Evolutionary conservation across 1,284 basidiomycete species (phyloP).

Genomic region (Cronartium quercuum): DNA sequence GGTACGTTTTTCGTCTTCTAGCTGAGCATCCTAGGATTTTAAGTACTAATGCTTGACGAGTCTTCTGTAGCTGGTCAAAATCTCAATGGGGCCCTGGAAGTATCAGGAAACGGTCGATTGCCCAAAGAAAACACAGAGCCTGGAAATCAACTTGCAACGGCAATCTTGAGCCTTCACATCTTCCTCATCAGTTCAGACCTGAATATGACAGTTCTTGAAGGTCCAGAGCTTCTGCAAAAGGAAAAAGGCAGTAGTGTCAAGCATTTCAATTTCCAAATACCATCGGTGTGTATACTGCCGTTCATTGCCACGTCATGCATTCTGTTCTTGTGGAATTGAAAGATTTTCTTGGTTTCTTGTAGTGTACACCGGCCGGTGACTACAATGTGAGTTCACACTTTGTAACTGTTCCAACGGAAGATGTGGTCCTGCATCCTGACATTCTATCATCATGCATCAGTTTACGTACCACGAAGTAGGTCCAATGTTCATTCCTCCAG

Average conservation of each 20-base stretch:
- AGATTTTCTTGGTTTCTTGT: not conserved
- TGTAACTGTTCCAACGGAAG: not conserved
- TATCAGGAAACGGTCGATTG: slow-evolving; percentile 15
- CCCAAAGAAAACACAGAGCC: slow-evolving; percentile 14
- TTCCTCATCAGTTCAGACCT: slow-evolving; percentile 16
- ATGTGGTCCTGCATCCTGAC: not conserved
- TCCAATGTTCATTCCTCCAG: not conserved
- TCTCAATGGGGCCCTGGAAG: slow-evolving; percentile 13
- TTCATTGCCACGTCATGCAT: too few relatives aligned
- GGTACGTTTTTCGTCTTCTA: slow-evolving; percentile 1
- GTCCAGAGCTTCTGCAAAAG: slow-evolving; percentile 13
- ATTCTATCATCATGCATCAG: not conserved
- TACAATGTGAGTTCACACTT: slow-evolving; percentile 17
- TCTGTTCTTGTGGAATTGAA: not conserved
- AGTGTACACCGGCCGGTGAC: slow-evolving; percentile 28
- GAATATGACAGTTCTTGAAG: slow-evolving; percentile 25
- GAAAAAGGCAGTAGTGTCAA: slow-evolving; percentile 33
- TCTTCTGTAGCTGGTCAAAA: slow-evolving; percentile 19
- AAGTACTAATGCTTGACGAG: not conserved
- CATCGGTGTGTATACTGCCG: not conserved
- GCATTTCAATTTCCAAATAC: slow-evolving; percentile 25
- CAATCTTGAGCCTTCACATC: slow-evolving; percentile 22
- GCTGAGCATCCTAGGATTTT: not conserved
- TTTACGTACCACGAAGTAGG: slow-evolving; percentile 29
- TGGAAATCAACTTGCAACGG: slow-evolving; percentile 18